Percentiles rank a stretch among this genome's conserved stretches.
phyloP scores from a whole-genome alignment of 2,329 filamentous ascomycete genomes.

The Trichoderma simmonsii region DNA sequence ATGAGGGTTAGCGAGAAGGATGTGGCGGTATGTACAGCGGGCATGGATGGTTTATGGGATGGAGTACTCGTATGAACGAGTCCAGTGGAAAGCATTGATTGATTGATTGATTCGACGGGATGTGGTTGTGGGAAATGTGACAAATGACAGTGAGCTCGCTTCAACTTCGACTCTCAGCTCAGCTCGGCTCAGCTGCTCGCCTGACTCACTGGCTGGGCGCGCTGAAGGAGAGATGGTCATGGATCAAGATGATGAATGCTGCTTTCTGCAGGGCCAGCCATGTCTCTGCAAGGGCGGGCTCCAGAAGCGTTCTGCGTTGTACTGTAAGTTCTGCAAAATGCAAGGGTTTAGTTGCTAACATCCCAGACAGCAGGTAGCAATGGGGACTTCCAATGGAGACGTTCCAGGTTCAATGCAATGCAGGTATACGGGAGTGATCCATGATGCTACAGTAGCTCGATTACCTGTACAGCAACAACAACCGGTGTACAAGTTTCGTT shows the following conservation, averaged over 20 bases:
- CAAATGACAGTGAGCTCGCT: neutral
- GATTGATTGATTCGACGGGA: neutral
- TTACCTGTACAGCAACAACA: neutral
- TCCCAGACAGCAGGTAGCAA: neutral
- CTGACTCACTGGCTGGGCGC: neutral
- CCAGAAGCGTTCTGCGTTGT: neutral
- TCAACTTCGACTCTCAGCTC: neutral
- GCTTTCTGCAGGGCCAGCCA: neutral
- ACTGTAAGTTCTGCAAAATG: neutral
- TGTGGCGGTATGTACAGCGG: neutral
- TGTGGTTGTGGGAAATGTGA: neutral
- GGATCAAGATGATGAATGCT: neutral
- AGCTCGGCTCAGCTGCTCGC: neutral
- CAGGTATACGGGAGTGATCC: neutral
- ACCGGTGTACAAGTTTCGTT: neutral
- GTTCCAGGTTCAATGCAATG: neutral
- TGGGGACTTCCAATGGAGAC: too few relatives aligned
- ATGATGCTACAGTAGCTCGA: neutral
- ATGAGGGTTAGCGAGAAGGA: neutral
- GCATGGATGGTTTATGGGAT: neutral
- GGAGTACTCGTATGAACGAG: too few relatives aligned
- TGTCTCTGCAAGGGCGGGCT: neutral
- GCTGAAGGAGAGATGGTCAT: neutral
- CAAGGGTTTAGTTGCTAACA: neutral
- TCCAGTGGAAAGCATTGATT: too few relatives aligned